These are phyloP conservation scores for Heimioporus sp. DNA, from an alignment of 768 basidiomycete genomes.

Conservation along the genomic window DNA sequence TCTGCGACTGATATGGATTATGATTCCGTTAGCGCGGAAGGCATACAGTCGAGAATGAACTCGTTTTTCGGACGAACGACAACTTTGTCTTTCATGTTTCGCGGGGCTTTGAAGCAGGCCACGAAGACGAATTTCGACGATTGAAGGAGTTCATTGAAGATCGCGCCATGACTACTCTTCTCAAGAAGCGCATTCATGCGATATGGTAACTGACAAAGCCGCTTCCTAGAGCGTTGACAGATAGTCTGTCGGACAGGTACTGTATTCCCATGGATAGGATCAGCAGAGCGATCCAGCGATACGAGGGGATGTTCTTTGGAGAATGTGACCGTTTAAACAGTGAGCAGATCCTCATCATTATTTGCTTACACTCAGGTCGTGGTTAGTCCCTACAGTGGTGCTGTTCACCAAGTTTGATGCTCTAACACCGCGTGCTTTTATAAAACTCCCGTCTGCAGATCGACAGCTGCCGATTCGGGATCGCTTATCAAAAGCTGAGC, in stretches of 20 bases:
- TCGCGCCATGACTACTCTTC: background rate
- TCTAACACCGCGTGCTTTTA: background rate
- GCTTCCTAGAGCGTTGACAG: background rate
- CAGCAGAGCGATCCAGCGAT: background rate
- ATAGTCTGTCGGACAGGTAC: background rate
- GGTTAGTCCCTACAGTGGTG: conserved; percentile 4
- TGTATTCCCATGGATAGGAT: conserved; percentile 6
- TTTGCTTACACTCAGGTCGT: background rate
- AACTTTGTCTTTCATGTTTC: conserved; percentile 6
- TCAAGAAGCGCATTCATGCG: conserved; percentile 7
- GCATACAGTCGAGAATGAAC: background rate
- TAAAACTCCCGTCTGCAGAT: background rate
- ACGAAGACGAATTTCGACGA: background rate
- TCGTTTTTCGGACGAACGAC: conserved; percentile 1
- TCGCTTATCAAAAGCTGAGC: background rate
- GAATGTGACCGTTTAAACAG: background rate
- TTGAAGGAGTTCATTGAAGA: conserved; percentile 5
- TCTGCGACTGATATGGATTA: too few species aligned
- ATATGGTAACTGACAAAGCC: background rate
- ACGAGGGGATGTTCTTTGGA: conserved; percentile 4
- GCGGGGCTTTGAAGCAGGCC: conserved; percentile 4
- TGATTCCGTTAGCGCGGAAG: background rate
- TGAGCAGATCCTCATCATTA: background rate
- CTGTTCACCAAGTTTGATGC: conserved; percentile 12
- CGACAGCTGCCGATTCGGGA: background rate